Evolutionary conservation across 2,329 filamentous ascomycete genomes (phyloP).

Genomic region (Colletotrichum liriopes): DNA sequence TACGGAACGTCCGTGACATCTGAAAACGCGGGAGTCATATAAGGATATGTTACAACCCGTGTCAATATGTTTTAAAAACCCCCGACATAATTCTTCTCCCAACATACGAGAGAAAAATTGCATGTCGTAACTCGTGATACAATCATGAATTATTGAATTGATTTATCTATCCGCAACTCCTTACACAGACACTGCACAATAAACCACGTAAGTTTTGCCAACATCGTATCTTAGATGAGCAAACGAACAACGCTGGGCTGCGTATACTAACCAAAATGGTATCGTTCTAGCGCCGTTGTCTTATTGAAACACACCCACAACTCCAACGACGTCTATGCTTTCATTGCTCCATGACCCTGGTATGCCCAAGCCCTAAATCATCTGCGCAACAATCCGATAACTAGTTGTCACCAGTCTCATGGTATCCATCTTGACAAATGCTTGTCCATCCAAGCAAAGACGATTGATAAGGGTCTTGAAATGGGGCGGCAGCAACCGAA

Average conservation of each 20-base stretch:
- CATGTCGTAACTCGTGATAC: too few species aligned
- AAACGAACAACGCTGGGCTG: not conserved
- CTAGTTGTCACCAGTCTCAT: conserved; percentile 68
- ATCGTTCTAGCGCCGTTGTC: not conserved
- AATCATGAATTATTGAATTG: not conserved
- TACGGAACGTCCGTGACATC: too few species aligned
- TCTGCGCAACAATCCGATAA: conserved; percentile 67
- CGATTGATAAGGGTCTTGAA: conserved; percentile 69
- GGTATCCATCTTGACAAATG: conserved; percentile 70
- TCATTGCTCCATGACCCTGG: not conserved
- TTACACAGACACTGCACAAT: not conserved
- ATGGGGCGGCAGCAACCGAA: conserved; percentile 63
- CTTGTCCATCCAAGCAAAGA: conserved; percentile 67
- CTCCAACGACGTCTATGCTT: not conserved
- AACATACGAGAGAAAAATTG: not conserved
- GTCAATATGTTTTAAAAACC: too few species aligned
- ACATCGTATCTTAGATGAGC: not conserved
- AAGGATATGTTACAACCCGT: too few species aligned
- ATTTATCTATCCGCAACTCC: not conserved
- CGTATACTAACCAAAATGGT: not conserved
- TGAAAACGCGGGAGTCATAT: too few species aligned
- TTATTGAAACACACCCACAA: not conserved
- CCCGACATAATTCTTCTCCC: not conserved
- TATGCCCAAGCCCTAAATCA: conserved; percentile 44
- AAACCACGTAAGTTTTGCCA: not conserved